These are phyloP conservation scores for Radiomyces spectabilis DNA, from an alignment of 192 early-diverging fungal genomes.

Conservation along the genomic window DNA sequence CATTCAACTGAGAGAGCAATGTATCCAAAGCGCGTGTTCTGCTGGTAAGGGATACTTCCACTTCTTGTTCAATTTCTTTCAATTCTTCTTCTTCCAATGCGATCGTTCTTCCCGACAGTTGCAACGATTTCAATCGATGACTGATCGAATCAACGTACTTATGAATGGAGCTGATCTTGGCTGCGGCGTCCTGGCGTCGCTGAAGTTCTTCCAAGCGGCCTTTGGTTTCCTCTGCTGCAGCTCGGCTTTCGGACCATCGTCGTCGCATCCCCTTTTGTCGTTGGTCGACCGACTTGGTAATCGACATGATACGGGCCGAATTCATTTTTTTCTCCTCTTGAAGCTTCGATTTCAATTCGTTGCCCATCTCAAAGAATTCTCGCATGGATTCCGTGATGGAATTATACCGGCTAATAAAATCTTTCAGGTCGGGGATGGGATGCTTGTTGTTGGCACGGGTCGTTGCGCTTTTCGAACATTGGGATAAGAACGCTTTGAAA, in stretches of 20 bases:
- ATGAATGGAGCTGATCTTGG: conserved; percentile 13
- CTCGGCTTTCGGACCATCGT: conserved; percentile 9
- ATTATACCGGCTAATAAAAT: conserved; percentile 3
- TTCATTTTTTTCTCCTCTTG: conserved; percentile 11
- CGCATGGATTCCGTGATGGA: background rate
- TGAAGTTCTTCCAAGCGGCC: conserved; percentile 4
- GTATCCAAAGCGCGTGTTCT: conserved; percentile 3
- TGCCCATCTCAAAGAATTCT: background rate
- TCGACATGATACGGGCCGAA: conserved; percentile 1
- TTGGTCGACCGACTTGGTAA: conserved; percentile 5
- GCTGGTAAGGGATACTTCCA: conserved; percentile 8
- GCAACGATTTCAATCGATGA: conserved; percentile 13
- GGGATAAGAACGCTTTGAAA: background rate
- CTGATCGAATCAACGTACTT: conserved; percentile 18
- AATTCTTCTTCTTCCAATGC: conserved; percentile 24
- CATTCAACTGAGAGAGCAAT: background rate
- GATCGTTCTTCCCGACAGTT: conserved; percentile 17
- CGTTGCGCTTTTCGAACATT: background rate
- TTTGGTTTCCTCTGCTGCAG: conserved; percentile 5
- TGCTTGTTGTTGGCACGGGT: background rate
- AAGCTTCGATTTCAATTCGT: conserved; percentile 12
- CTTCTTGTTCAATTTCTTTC: conserved; percentile 10
- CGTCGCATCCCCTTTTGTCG: conserved; percentile 2
- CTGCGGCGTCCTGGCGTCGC: conserved; percentile 3
- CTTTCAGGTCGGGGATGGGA: conserved; percentile 3